These are phyloP conservation scores for Exidia glandulosa DNA, from an alignment of 768 basidiomycete genomes.

Conservation along the genomic window DNA sequence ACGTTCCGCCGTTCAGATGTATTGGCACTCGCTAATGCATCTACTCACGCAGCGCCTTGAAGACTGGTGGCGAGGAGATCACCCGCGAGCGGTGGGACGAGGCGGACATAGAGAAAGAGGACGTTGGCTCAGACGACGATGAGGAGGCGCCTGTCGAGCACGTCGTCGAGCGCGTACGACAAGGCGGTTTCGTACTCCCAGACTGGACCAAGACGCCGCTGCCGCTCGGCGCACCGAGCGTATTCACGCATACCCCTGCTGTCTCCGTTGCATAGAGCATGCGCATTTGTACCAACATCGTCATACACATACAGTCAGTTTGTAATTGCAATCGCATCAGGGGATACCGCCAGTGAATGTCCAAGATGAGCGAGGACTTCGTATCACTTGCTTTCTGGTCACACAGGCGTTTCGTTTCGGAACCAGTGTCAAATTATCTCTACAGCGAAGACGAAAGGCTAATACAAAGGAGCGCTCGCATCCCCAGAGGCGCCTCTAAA, in stretches of 20 bases:
- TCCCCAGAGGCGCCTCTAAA: background rate
- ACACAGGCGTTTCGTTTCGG: background rate
- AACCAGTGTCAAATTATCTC: background rate
- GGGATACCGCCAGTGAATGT: too few species aligned
- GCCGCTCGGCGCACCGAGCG: conserved; percentile 45
- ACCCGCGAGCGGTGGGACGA: conserved; percentile 82
- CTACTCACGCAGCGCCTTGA: conserved; percentile 50
- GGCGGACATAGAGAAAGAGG: conserved; percentile 25
- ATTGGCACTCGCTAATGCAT: background rate
- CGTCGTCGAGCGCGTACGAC: conserved; percentile 9
- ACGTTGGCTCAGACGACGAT: conserved; percentile 1
- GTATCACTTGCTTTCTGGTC: background rate
- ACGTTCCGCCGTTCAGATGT: conserved; percentile 17
- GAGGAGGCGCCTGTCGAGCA: conserved; percentile 8
- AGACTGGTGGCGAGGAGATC: conserved; percentile 78
- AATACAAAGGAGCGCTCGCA: background rate
- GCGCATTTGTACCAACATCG: background rate
- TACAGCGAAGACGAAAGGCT: background rate
- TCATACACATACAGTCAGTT: too few species aligned
- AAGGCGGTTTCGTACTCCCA: conserved; percentile 40
- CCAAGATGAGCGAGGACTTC: too few species aligned
- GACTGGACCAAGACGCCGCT: conserved; percentile 72
- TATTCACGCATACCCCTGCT: background rate
- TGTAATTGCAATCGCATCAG: too few species aligned
- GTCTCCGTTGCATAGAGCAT: background rate